Evolutionary conservation across 208 protist species (phyloP), one percentile per base, ranked within the genome.

Genomic region (Leishmania amazonensis): DNA sequence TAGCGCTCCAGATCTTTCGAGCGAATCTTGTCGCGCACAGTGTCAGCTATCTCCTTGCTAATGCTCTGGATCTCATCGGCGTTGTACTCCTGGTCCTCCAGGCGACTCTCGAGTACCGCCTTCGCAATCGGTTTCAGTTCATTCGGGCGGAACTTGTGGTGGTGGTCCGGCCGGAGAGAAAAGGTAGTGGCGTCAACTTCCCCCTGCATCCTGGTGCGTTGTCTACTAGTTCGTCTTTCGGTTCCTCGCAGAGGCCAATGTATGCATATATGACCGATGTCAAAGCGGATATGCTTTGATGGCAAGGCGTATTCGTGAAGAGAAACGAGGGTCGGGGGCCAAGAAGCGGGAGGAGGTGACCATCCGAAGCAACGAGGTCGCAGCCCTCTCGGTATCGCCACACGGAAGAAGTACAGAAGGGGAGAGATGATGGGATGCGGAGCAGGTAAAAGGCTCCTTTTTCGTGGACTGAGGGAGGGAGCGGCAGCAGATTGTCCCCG

Each of bases 41-140:
- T 93, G 72, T 98, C 96, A 13, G 96, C 95, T 71, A 98, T 96
- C 82, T 98, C 95, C 79, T 98, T 98, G 83, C 94, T 98, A 83
- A 97, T 90, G 81, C 91, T 98, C 75, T 96, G 94, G 0, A 97
- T 93, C 73, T 96, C 93, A 83, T 98, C 96, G 0, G 95, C 88
- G 78, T 96, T 96, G 90, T 98, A 98, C 80, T 93, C 91, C 79
- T 96, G 93, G 19, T 91, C 91, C 72, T 98, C 94, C 5, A 98
- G 84, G 5, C 95, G 90, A 5, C 80, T 87, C 78, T 95, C 88
- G 31, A 98, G 76, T 4, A 98, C 87, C 24, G 88, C 74, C 35
- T 89, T 94, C 8, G 97, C 93, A 80, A 97, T 89, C 1, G 91
- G 92, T 24, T 91, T 91, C 35, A 98, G 86, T 58, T 98, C 93